A percentile compares a stretch with the other conserved stretches of the same genome.
These are phyloP conservation scores for Danielozyma ontarioensis DNA, from an alignment of 805 yeast species.

Conservation along the genomic window DNA sequence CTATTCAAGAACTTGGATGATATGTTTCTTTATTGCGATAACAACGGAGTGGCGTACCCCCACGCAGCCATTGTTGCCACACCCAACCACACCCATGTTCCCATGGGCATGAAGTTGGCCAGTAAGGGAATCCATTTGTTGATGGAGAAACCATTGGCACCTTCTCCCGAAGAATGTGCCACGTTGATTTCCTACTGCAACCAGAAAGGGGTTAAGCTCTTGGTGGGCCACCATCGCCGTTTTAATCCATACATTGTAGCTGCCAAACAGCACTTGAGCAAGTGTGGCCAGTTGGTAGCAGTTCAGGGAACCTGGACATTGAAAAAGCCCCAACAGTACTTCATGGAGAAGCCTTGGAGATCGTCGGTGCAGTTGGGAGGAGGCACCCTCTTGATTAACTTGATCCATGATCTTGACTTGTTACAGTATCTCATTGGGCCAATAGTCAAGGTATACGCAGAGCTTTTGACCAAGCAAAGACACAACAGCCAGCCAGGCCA, in stretches of 20 bases:
- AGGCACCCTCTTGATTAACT: constrained; percentile 32
- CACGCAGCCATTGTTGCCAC: constrained; percentile 37
- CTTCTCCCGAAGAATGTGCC: constrained; percentile 24
- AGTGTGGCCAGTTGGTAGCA: constrained; percentile 29
- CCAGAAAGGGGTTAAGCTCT: constrained; percentile 19
- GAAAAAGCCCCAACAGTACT: constrained; percentile 31
- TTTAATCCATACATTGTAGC: constrained; percentile 36
- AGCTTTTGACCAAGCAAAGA: constrained; percentile 26
- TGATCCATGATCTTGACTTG: constrained; percentile 36
- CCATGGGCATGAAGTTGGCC: constrained; percentile 26
- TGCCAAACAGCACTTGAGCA: constrained; percentile 22
- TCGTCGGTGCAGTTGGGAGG: constrained; percentile 24
- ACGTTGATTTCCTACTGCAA: constrained; percentile 21
- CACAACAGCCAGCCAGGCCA: constrained; percentile 1
- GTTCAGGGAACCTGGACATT: constrained; percentile 37
- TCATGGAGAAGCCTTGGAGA: constrained; percentile 29
- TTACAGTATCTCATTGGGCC: constrained; percentile 36
- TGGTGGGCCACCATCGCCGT: constrained; percentile 38
- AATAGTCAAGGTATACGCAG: constrained; percentile 31
- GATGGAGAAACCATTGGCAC: constrained; percentile 34
- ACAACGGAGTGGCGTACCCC: constrained; percentile 15
- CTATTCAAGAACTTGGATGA: constrained; percentile 21
- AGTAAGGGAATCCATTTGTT: constrained; percentile 27
- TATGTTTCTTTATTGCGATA: constrained; percentile 20
- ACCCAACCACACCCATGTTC: constrained; percentile 35